Conservation (phyloP, 2,329 filamentous ascomycete species). For the Fusarium beomiforme region DNA sequence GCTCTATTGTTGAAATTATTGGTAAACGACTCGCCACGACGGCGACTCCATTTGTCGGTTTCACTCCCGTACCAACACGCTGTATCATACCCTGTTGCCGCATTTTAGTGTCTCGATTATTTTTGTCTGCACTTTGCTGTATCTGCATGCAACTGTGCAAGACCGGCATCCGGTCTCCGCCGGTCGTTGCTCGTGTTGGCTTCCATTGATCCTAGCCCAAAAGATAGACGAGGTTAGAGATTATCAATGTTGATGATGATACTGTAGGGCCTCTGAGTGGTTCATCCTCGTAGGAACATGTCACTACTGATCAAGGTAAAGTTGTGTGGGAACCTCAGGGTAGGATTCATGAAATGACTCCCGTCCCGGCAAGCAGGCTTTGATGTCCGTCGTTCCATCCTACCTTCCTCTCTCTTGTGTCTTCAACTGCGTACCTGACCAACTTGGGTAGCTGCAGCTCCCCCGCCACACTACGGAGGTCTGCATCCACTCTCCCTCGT, state of each 20-base stretch:
- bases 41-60: conserved; percentile 9
- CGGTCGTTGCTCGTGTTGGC: conserved; percentile 27
- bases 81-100: conserved; percentile 1
- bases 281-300: neutral
- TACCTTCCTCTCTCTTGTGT: neutral
- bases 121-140: conserved; percentile 26
- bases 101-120: conserved; percentile 23
- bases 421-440: conserved; percentile 7
- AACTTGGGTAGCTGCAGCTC: conserved; percentile 25
- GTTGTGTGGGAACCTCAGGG: neutral
- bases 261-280: neutral
- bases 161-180: conserved; percentile 40
- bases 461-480: conserved; percentile 28
- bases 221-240: neutral
- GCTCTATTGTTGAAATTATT: conserved; percentile 4
- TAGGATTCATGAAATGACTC: neutral
- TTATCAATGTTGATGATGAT: neutral
- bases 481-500: conserved; percentile 22
- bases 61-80: conserved; percentile 15
- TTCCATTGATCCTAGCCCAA: conserved; percentile 13
- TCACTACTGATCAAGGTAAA: neutral
- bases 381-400: neutral
- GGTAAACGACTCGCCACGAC: conserved; percentile 31
- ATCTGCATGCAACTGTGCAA: conserved; percentile 40
- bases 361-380: neutral